phyloP scores from a whole-genome alignment of 2,329 filamentous ascomycete genomes.

The Pyricularia sp. region DNA sequence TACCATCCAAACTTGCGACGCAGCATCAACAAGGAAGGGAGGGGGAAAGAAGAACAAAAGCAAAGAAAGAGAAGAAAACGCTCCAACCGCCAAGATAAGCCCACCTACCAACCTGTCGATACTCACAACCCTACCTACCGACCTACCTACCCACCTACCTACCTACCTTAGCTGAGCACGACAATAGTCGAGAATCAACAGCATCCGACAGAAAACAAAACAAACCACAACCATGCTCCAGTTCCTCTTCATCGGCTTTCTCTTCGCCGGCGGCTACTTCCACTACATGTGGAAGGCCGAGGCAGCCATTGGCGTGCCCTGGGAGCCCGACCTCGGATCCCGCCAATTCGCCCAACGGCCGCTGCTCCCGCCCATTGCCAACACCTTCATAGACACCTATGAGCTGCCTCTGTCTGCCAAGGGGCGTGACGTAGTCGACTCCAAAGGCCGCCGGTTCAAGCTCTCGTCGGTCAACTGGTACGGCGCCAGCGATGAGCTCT shows the following conservation, averaged over 20 bases:
- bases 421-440: slow-evolving; percentile 53
- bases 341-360: slow-evolving; percentile 38
- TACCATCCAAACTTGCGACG: neutral
- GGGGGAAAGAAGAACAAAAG: neutral
- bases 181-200: neutral
- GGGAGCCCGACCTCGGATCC: slow-evolving; percentile 39
- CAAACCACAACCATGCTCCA: neutral
- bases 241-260: slow-evolving; percentile 26
- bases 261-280: slow-evolving; percentile 28
- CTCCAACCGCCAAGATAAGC: neutral
- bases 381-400: slow-evolving; percentile 36
- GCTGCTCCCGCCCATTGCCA: slow-evolving; percentile 31
- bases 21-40: neutral
- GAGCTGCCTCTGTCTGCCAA: slow-evolving; percentile 47
- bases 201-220: neutral
- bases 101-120: neutral
- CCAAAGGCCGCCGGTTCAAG: slow-evolving; percentile 46
- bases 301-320: slow-evolving; percentile 31
- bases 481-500: slow-evolving; percentile 57
- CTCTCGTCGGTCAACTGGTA: slow-evolving; percentile 63
- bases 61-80: neutral
- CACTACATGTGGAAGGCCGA: slow-evolving; percentile 36
- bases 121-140: neutral
- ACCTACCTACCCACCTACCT: neutral
- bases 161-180: neutral